Evolutionary conservation across 1,284 basidiomycete genomes (phyloP).

Genomic region (Apiotrichum siamense): DNA sequence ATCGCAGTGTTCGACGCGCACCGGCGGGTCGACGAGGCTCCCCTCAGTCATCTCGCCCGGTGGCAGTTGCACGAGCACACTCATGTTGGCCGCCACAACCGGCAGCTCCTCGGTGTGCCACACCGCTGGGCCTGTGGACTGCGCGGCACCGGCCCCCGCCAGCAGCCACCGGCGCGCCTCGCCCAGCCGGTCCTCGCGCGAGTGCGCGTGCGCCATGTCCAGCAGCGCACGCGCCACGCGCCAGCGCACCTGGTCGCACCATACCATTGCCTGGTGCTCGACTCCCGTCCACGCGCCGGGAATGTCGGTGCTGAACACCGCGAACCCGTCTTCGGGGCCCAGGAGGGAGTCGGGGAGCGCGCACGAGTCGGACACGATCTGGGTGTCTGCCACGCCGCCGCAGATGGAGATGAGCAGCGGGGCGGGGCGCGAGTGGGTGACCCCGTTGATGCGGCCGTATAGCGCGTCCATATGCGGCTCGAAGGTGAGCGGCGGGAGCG

Average conservation of each 20-base stretch:
- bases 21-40: background rate
- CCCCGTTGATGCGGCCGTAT: constrained; percentile 51
- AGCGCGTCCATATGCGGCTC: constrained; percentile 65
- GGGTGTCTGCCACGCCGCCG: constrained; percentile 85
- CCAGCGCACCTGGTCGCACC: constrained; percentile 96
- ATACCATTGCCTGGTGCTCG: constrained; percentile 93
- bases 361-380: constrained; percentile 88
- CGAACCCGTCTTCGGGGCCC: constrained; percentile 54
- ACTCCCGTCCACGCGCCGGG: constrained; percentile 91
- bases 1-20: constrained; percentile 7
- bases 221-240: constrained; percentile 72
- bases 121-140: background rate
- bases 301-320: constrained; percentile 78
- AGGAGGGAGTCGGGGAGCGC: constrained; percentile 52
- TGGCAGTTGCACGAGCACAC: constrained; percentile 9
- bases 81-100: constrained; percentile 10
- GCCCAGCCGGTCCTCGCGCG: constrained; percentile 8
- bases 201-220: constrained; percentile 53
- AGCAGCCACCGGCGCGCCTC: constrained; percentile 14
- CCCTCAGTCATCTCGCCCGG: background rate
- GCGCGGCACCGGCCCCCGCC: background rate
- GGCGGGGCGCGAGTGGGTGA: constrained; percentile 49
- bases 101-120: background rate
- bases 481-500: constrained; percentile 79
- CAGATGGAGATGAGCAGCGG: constrained; percentile 75